Evolutionary conservation across 495 filamentous ascomycete genomes (phyloP), one percentile per base, ranked within the genome.

Genomic region (Podospora conica): DNA sequence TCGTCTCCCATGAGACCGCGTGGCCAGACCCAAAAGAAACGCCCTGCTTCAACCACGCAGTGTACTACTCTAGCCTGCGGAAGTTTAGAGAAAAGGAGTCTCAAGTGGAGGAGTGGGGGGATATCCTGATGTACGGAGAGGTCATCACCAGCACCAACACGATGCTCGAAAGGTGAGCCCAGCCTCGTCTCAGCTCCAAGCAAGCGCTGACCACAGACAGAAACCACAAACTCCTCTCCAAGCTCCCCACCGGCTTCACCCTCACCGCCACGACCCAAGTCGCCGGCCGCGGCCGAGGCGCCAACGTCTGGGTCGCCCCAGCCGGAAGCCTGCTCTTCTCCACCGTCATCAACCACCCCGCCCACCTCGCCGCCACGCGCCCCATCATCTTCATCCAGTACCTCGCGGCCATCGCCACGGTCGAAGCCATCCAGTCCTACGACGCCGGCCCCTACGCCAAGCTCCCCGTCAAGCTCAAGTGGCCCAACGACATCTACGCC

Each of bases 401-500:
- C 70, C 83, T 98, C 15, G 88, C 91, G 2, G 93, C 92, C 3
- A 82, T 98, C 55, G 96, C 95, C n/a, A 90, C 92, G 31, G 89
- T 96, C 9, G 86, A 91, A 64, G 95, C 91, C 0, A 87, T 98
- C 70, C 88, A 91, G 68, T 82, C 81, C 25, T 98, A 97, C 73
- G 92, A 89, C 57, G 61, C 60, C 10, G 76, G 74, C 3, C 9
- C 23, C 20, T 98, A 96, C 74, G 80, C 83, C 40, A 77, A 84
- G 1, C 67, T 97, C 29, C 91, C 91, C 9, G 85, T 98, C 48
- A 92, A 91, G 74, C 73, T 98, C 33, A 98, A 98, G 77, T 98
- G 95, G 95, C 95, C 95, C 9, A 98, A 98, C 68, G 95, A 98
- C 74, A 91, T 98, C 66, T 97, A 93, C 74, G 93, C 91, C 0